Evolutionary conservation across 805 yeast genomes (phyloP), one percentile per base, ranked within the genome.

Genomic region (Candida cerambycidarum): DNA sequence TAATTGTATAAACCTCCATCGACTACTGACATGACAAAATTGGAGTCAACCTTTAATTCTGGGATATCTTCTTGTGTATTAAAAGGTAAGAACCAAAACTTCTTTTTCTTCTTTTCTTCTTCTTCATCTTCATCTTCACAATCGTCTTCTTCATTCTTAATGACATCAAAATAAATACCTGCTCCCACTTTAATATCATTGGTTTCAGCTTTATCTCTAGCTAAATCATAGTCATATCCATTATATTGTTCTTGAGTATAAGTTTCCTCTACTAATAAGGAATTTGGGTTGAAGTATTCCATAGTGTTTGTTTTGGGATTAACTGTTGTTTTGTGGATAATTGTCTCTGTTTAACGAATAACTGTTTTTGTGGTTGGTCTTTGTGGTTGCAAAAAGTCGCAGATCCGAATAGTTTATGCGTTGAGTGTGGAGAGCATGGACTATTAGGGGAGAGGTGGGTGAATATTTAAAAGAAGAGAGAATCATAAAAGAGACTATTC

Each of bases 51-150:
- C 19, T 21, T 35, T 16, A 31, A 31, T 14, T 19, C 3, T 11
- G 31, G 24, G 6, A 25, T 17, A 2, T 19, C 27, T 14, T 17
- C 29, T 8, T 41, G 28, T 16, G 38, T 25, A 27, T 43, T 43
- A 23, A 54, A 51, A 5, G 56, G 55, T 32, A 48, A 42, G 25
- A 52, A 52, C 55, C 55, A 52, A 19, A 52, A 49, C 37, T 48
- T 47, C 38, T 50, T 51, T 25, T 41, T 38, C 25, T 31, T 42
- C 10, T 34, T 21, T 9, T 44, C 48, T 28, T 46, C 43, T 38
- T 48, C 53, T 25, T 43, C 47, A 32, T 35, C 42, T 36, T 39
- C 44, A 1, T 42, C 41, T 27, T 46, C 48, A n/a, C n/a, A n/a
- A n/a, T n/a, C n/a, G 14, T 24, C 21, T 5, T 48, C 40, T 9